Percentiles rank a stretch among this genome's conserved stretches.
Evolutionary conservation across 2,329 filamentous ascomycete species (phyloP).

Genomic region (Trichoderma brevicompactum): DNA sequence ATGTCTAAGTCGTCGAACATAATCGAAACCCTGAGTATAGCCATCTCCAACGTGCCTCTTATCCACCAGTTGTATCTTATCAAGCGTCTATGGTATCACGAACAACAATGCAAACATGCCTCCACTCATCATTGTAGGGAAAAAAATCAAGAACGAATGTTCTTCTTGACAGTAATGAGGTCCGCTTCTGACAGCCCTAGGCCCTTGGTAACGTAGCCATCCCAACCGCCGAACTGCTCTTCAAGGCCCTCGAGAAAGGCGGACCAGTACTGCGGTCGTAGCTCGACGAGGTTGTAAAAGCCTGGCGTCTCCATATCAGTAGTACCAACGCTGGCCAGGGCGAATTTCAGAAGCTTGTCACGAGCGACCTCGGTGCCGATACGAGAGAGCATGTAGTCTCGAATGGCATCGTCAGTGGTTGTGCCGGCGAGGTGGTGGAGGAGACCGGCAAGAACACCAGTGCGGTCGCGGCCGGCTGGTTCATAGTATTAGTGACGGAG

Average conservation of each 20-base stretch:
- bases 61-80: neutral
- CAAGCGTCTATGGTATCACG: slow-evolving; percentile 27
- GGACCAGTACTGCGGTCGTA: slow-evolving; percentile 51
- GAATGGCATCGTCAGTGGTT: slow-evolving; percentile 45
- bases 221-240: slow-evolving; percentile 53
- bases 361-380: slow-evolving; percentile 58
- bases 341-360: slow-evolving; percentile 51
- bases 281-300: slow-evolving; percentile 53
- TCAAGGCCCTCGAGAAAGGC: slow-evolving; percentile 51
- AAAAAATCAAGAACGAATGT: slow-evolving; percentile 41
- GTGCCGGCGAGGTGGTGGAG: slow-evolving; percentile 57
- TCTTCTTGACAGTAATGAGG: slow-evolving; percentile 52
- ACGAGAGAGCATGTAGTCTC: slow-evolving; percentile 60
- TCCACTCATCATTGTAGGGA: neutral
- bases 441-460: slow-evolving; percentile 55
- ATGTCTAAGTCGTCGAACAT: neutral
- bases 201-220: slow-evolving; percentile 50
- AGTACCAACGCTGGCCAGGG: slow-evolving; percentile 45
- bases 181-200: slow-evolving; percentile 54
- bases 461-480: slow-evolving; percentile 59
- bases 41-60: slow-evolving; percentile 8
- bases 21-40: neutral
- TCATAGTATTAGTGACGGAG: neutral
- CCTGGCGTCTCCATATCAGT: slow-evolving; percentile 49
- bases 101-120: slow-evolving; percentile 4